Evolutionary conservation across 2,329 filamentous ascomycete genomes (phyloP).

Genomic region (Colletotrichum sp.): DNA sequence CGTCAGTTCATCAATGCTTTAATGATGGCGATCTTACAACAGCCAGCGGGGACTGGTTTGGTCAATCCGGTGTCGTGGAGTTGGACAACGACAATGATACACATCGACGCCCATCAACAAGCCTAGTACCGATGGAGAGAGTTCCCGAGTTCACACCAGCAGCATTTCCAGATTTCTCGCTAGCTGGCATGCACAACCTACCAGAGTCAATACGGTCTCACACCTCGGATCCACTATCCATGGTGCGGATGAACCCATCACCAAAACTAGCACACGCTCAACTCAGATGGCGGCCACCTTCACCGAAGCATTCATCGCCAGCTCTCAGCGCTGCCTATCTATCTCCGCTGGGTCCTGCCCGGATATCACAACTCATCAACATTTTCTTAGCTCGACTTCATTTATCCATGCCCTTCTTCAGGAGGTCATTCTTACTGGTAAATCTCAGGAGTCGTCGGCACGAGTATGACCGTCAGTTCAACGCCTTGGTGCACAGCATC

Average conservation of each 20-base stretch:
- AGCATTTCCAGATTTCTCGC: neutral
- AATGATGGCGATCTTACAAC: neutral
- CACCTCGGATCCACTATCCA: neutral
- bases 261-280: neutral
- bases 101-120: neutral
- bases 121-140: neutral
- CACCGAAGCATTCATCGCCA: neutral
- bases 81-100: neutral
- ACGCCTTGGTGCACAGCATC: neutral
- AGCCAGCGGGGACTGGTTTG: neutral
- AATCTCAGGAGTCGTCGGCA: neutral
- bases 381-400: neutral
- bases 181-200: neutral
- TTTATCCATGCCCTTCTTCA: neutral
- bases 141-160: neutral
- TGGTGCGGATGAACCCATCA: neutral
- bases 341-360: neutral
- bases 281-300: neutral
- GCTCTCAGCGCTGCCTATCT: neutral
- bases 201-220: neutral
- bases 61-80: neutral
- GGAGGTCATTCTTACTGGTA: neutral
- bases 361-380: neutral
- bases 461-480: neutral
- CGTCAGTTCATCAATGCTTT: neutral